Conservation (phyloP, 1,284 basidiomycete species). For the Cryptococcus amylolentus region DNA sequence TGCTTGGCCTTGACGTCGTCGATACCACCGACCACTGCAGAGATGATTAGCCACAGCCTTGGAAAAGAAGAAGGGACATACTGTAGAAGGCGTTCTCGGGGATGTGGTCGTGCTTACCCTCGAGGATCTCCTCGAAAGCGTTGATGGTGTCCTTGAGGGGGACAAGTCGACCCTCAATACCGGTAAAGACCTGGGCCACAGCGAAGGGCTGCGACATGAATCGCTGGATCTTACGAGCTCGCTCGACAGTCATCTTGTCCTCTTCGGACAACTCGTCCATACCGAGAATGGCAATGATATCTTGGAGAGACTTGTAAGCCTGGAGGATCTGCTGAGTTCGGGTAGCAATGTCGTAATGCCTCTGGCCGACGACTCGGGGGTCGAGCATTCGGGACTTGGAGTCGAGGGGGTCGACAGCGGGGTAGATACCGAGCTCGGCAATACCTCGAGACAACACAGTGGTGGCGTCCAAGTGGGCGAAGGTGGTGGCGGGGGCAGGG, state of each 20-base stretch:
- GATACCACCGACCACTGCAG: conserved; percentile 55
- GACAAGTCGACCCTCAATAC: conserved; percentile 95
- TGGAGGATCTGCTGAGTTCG: conserved; percentile 97
- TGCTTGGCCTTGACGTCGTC: conserved; percentile 96
- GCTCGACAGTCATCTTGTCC: conserved; percentile 93
- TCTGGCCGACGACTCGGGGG: conserved; percentile 88
- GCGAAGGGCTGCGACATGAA: conserved; percentile 99
- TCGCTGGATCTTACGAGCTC: conserved; percentile 64
- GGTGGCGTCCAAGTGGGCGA: conserved; percentile 99
- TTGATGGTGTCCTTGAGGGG: conserved; percentile 86
- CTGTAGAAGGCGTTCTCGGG: conserved; percentile 93
- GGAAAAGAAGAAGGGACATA: conserved; percentile 4
- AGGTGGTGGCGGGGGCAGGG: conserved; percentile 97
- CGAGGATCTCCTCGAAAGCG: conserved; percentile 94
- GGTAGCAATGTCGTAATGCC: conserved; percentile 94
- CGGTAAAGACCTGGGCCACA: conserved; percentile 99
- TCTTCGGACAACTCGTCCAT: conserved; percentile 99
- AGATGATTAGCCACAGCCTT: neutral
- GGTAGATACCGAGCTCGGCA: conserved; percentile 99
- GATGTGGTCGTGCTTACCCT: conserved; percentile 78
- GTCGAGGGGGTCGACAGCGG: conserved; percentile 97
- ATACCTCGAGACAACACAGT: conserved; percentile 98
- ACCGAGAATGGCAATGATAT: conserved; percentile 68
- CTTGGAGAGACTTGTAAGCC: conserved; percentile 98
- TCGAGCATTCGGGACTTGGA: conserved; percentile 99